phyloP scores from a whole-genome alignment of 176 grass and related monocot genomes.

The Zea mays region Zm-B73-REFERENCE-NAM-5.0 NC_050097.1:189820001-189820500 shows the following conservation, averaged over 20 bases:
- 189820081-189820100: not conserved
- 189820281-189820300: not conserved
- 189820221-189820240: not conserved
- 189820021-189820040: constrained; percentile 4
- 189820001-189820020: not conserved
- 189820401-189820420: too few relatives aligned
- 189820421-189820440: too few relatives aligned
- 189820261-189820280: not conserved
- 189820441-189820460: too few relatives aligned
- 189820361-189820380: not conserved
- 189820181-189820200: not conserved
- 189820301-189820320: not conserved
- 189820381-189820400: not conserved
- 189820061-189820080: not conserved
- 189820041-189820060: not conserved
- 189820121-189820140: not conserved
- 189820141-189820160: too few relatives aligned
- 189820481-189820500: too few relatives aligned
- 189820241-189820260: not conserved
- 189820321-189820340: not conserved
- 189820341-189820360: not conserved
- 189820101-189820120: constrained; percentile 26
- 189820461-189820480: too few relatives aligned
- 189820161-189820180: not conserved
- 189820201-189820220: constrained; percentile 1